A percentile compares a stretch with the other conserved stretches of the same genome.
Conservation (phyloP, 2,329 filamentous ascomycete genomes). For the Aureobasidium pullulans region DNA sequence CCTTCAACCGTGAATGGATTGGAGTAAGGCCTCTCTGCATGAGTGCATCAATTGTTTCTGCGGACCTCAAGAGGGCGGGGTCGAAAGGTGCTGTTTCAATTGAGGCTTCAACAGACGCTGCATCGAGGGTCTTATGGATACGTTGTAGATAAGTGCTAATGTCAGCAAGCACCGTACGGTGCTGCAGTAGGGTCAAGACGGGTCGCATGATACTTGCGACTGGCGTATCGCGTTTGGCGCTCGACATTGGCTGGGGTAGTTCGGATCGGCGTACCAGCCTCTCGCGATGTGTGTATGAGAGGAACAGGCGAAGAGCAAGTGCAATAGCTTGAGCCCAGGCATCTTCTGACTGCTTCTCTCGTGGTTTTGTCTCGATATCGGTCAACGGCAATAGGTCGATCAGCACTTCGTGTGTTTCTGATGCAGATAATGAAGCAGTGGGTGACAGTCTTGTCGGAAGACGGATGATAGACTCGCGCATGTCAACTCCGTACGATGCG, state of each 20-base stretch:
- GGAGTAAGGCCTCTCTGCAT: constrained; percentile 14
- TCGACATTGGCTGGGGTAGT: constrained; percentile 50
- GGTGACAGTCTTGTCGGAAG: constrained; percentile 19
- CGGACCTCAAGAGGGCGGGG: constrained; percentile 1
- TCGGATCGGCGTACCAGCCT: constrained; percentile 63
- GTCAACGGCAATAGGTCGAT: constrained; percentile 61
- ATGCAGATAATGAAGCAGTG: neutral
- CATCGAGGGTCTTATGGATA: constrained; percentile 12
- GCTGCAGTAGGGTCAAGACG: constrained; percentile 47
- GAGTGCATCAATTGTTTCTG: constrained; percentile 16
- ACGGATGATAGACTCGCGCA: constrained; percentile 42
- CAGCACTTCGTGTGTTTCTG: constrained; percentile 24
- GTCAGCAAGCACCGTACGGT: constrained; percentile 33
- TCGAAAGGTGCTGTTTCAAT: constrained; percentile 15
- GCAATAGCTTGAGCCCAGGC: constrained; percentile 58
- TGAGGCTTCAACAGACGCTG: constrained; percentile 17
- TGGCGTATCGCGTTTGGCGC: constrained; percentile 41
- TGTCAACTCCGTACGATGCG: constrained; percentile 61
- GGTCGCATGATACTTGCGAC: constrained; percentile 54
- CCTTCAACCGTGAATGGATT: neutral
- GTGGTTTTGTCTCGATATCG: constrained; percentile 18
- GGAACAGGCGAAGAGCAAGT: constrained; percentile 64
- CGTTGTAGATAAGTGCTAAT: constrained; percentile 29
- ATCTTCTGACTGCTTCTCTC: constrained; percentile 27
- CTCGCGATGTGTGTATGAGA: constrained; percentile 71